These are phyloP conservation scores for Trichosporon sp. DNA, from an alignment of 1,284 basidiomycete species.

Conservation along the genomic window DNA sequence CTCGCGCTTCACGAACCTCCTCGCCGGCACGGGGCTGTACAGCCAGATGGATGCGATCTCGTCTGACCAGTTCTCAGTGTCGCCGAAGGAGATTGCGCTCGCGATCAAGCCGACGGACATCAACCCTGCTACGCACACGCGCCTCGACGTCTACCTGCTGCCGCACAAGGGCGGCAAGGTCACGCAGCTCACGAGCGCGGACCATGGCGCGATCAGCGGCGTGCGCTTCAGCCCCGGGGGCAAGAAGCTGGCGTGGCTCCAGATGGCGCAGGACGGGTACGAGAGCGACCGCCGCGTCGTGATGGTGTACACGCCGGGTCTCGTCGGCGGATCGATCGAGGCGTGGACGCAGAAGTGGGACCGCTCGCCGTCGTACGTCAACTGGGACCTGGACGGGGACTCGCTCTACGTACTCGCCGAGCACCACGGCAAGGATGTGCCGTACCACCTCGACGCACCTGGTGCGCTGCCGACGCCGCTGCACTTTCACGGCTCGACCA, in stretches of 20 bases:
- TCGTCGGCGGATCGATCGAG: slow-evolving; percentile 30
- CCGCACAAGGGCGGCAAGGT: slow-evolving; percentile 28
- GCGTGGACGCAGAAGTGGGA: slow-evolving; percentile 70
- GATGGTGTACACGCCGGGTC: slow-evolving; percentile 63
- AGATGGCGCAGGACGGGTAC: slow-evolving; percentile 79
- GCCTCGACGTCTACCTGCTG: slow-evolving; percentile 50
- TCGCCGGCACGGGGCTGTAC: slow-evolving; percentile 60
- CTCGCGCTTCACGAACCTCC: slow-evolving; percentile 57
- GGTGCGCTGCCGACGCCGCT: slow-evolving; percentile 40
- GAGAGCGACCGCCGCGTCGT: slow-evolving; percentile 65
- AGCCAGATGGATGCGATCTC: slow-evolving; percentile 68
- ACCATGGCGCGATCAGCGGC: slow-evolving; percentile 71
- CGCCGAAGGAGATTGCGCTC: slow-evolving; percentile 65
- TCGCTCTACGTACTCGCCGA: slow-evolving; percentile 70
- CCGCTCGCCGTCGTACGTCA: slow-evolving; percentile 62
- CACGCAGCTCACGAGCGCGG: slow-evolving; percentile 63
- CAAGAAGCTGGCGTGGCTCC: slow-evolving; percentile 74
- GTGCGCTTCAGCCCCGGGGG: slow-evolving; percentile 66
- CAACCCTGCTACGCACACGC: slow-evolving; percentile 58
- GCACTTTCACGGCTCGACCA: slow-evolving; percentile 35
- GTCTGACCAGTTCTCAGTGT: slow-evolving; percentile 59
- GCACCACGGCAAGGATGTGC: slow-evolving; percentile 58
- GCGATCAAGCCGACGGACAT: slow-evolving; percentile 75
- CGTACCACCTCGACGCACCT: slow-evolving; percentile 40
- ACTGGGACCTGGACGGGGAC: slow-evolving; percentile 67